Percentiles rank a stretch among this genome's conserved stretches.
These are phyloP conservation scores for Boehmeria nivea DNA, from an alignment of 306 rosid species.

Conservation along the genomic window DNA sequence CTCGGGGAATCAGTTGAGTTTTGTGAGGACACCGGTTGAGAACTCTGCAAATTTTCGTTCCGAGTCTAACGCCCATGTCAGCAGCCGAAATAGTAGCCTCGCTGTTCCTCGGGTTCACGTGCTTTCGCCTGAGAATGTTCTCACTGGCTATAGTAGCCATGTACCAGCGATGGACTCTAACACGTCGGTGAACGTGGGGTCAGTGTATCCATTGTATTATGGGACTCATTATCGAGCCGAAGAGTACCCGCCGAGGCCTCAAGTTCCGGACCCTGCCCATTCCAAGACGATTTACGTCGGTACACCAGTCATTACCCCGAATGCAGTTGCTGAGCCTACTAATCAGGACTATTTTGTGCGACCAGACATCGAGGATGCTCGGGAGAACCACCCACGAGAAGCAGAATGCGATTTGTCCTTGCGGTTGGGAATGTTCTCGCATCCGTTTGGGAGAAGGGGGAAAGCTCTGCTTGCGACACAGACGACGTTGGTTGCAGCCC, in stretches of 20 bases:
- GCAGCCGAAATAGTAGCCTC: conserved; percentile 32
- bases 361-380: conserved; percentile 25
- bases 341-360: conserved; percentile 37
- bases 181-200: conserved; percentile 53
- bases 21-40: conserved; percentile 32
- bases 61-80: conserved; percentile 39
- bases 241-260: conserved; percentile 35
- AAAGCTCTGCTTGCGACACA: conserved; percentile 37
- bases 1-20: conserved; percentile 39
- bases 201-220: conserved; percentile 81
- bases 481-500: conserved; percentile 50
- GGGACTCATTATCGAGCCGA: conserved; percentile 41
- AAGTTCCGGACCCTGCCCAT: conserved; percentile 28
- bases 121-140: conserved; percentile 38
- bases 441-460: conserved; percentile 39
- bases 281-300: conserved; percentile 56
- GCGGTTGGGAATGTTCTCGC: conserved; percentile 62
- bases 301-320: conserved; percentile 48
- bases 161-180: conserved; percentile 38
- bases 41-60: conserved; percentile 36
- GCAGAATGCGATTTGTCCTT: conserved; percentile 72
- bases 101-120: conserved; percentile 34
- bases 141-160: conserved; percentile 42
- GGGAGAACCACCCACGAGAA: conserved; percentile 22
- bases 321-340: conserved; percentile 44